phyloP scores from a whole-genome alignment of 257 asterid species.

The Solanum pimpinellifolium region DNA sequence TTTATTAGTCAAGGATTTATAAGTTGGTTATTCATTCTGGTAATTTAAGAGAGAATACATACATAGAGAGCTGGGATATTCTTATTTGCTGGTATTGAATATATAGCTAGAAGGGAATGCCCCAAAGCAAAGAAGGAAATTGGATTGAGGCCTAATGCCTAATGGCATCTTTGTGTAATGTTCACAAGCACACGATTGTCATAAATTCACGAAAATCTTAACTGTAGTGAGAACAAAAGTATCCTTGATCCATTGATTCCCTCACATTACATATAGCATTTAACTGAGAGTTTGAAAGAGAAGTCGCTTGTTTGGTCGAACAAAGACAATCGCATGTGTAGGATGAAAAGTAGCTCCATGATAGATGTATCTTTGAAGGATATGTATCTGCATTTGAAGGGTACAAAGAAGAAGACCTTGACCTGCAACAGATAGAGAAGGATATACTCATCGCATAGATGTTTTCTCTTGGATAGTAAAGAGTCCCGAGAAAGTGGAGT shows the following conservation, averaged over 20 bases:
- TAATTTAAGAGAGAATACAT: not conserved
- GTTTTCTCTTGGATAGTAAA: not conserved
- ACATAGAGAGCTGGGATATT: not conserved
- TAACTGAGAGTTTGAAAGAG: not conserved
- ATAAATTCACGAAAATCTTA: not conserved
- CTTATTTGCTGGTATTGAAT: not conserved
- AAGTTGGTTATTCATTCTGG: not conserved
- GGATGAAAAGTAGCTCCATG: not conserved
- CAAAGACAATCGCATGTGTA: not conserved
- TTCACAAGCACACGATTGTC: not conserved
- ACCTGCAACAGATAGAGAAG: not conserved
- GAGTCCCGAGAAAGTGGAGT: not conserved
- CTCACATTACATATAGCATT: too few species aligned
- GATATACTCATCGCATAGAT: not conserved
- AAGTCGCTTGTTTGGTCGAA: not conserved
- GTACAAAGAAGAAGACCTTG: not conserved
- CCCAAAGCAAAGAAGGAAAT: not conserved
- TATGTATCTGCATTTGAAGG: not conserved
- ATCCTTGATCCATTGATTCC: not conserved
- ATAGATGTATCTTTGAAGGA: not conserved
- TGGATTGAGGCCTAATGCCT: not conserved
- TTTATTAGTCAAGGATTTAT: not conserved
- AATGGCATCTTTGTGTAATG: not conserved
- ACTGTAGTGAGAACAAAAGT: not conserved
- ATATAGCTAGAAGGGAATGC: not conserved